These are phyloP conservation scores for Blastocystis sp. DNA, from an alignment of 352 stramenopile species.

Conservation along the genomic window DNA sequence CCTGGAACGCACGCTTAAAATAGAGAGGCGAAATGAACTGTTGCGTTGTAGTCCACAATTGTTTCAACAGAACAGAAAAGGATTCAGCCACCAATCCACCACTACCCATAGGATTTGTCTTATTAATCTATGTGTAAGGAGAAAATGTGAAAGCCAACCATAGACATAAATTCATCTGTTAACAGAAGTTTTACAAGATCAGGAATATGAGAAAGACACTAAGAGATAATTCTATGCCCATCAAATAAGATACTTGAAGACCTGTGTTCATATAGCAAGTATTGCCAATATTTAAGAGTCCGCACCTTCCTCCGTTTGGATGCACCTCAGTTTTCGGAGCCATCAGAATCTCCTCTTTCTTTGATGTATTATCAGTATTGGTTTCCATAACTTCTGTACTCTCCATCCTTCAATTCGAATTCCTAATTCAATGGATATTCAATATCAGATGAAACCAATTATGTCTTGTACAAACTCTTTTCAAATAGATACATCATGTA, in stretches of 20 bases:
- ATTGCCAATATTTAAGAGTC: slow-evolving; percentile 63
- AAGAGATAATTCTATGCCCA: background rate
- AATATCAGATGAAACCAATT: too few relatives aligned
- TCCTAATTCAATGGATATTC: too few relatives aligned
- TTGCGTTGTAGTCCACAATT: background rate
- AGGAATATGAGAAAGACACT: slow-evolving; percentile 51
- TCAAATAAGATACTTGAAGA: background rate
- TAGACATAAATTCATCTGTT: slow-evolving; percentile 4
- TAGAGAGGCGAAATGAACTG: background rate
- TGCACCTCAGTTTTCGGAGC: background rate
- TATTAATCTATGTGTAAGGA: slow-evolving; percentile 9
- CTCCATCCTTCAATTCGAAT: too few relatives aligned
- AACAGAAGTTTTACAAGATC: slow-evolving; percentile 29
- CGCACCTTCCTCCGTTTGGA: slow-evolving; percentile 30
- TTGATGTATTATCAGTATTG: background rate
- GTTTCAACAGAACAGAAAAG: slow-evolving; percentile 19
- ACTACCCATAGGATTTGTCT: slow-evolving; percentile 50
- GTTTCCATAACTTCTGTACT: background rate
- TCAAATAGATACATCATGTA: too few relatives aligned
- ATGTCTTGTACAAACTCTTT: too few relatives aligned
- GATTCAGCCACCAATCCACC: slow-evolving; percentile 15
- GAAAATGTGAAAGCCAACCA: background rate
- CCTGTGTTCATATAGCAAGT: slow-evolving; percentile 63
- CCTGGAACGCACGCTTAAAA: slow-evolving; percentile 39
- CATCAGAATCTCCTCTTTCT: background rate